Percentiles rank a stretch among this genome's conserved stretches.
Evolutionary conservation across 345 rosid genomes (phyloP).

Genomic region (Citrus inodora): DNA sequence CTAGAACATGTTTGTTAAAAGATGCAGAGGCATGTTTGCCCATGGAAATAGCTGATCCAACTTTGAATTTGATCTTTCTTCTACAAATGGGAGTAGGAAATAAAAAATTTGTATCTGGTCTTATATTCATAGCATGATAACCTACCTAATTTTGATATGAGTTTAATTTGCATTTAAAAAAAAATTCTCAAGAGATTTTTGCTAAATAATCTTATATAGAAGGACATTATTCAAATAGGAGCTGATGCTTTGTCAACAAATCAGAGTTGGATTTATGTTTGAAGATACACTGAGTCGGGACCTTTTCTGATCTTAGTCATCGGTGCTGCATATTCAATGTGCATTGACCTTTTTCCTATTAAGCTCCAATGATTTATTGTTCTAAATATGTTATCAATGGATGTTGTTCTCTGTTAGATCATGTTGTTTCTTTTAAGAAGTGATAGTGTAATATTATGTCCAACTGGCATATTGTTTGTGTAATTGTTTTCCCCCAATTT

Average conservation of each 20-base stretch:
- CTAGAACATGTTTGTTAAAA: not conserved
- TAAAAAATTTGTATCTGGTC: not conserved
- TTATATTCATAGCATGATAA: not conserved
- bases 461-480: not conserved
- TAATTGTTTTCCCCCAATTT: not conserved
- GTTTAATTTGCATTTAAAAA: no score
- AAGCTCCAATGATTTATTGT: not conserved
- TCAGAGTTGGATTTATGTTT: not conserved
- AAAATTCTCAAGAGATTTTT: not conserved
- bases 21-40: not conserved
- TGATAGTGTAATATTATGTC: constrained; percentile 4
- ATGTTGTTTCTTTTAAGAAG: not conserved
- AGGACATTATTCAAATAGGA: not conserved
- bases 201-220: not conserved
- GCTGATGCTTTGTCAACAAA: not conserved
- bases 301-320: not conserved
- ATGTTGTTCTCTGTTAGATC: not conserved
- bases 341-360: not conserved
- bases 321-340: not conserved
- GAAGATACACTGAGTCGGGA: not conserved
- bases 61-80: not conserved
- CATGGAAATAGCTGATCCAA: not conserved
- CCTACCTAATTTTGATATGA: not conserved
- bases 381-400: not conserved
- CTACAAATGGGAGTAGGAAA: not conserved